phyloP scores from a whole-genome alignment of 345 rosid species.

The Populus tremula region DNA sequence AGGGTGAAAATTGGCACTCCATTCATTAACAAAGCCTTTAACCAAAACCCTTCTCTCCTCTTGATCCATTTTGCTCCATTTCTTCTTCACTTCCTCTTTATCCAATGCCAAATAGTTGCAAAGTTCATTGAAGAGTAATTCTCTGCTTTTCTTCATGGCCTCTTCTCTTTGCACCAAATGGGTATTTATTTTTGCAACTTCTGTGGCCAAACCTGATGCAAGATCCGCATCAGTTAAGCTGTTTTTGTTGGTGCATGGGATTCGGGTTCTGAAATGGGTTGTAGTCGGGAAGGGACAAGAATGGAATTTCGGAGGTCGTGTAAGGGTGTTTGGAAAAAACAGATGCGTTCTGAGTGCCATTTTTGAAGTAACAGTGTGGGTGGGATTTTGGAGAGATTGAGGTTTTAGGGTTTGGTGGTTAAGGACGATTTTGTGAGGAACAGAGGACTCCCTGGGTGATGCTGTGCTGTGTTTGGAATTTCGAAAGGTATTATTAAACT shows the following conservation, averaged over 20 bases:
- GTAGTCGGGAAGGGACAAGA: neutral
- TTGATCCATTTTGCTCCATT: slow-evolving; percentile 55
- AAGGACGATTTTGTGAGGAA: neutral
- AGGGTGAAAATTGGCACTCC: slow-evolving; percentile 68
- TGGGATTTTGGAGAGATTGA: slow-evolving; percentile 3
- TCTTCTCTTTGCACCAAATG: slow-evolving; percentile 49
- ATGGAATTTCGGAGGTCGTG: slow-evolving; percentile 5
- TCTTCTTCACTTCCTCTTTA: slow-evolving; percentile 48
- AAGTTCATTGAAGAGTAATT: slow-evolving; percentile 62
- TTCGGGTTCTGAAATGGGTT: slow-evolving; percentile 21
- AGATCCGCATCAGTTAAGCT: slow-evolving; percentile 39
- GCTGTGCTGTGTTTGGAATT: neutral
- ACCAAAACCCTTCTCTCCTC: slow-evolving; percentile 57
- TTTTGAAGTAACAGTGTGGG: neutral
- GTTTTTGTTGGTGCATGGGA: slow-evolving; percentile 31
- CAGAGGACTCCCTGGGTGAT: neutral
- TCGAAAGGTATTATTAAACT: neutral
- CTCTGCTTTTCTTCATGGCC: slow-evolving; percentile 73
- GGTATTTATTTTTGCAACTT: slow-evolving; percentile 52
- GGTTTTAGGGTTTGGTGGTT: neutral
- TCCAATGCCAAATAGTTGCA: slow-evolving; percentile 42
- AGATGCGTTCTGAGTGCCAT: slow-evolving; percentile 48
- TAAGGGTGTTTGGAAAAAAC: slow-evolving; percentile 20
- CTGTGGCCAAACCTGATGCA: slow-evolving; percentile 55
- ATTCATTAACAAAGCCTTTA: slow-evolving; percentile 50